Conservation (phyloP, 148 eudicot genomes). For the Vaccinium darrowii region DNA sequence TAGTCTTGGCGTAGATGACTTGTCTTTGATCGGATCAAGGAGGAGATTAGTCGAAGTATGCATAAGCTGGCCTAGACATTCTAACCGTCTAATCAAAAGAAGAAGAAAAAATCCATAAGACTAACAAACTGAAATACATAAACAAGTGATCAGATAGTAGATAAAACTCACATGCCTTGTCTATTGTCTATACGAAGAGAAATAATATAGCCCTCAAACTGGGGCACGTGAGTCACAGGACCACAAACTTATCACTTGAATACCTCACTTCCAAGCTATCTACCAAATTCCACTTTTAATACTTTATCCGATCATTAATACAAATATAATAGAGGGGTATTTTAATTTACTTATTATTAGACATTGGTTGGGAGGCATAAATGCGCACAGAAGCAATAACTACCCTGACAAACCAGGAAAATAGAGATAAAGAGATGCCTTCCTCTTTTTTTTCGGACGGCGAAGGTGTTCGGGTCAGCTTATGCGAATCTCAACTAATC, state of each 20-base stretch:
- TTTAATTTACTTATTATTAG: not conserved
- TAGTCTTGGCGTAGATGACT: no score
- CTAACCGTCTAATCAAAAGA: no score
- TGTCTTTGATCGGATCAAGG: no score
- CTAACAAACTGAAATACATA: not conserved
- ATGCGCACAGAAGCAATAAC: not conserved
- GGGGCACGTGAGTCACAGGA: conserved; percentile 4
- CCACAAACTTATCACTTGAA: not conserved
- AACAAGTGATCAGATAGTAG: not conserved
- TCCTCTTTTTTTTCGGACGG: no score
- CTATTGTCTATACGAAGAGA: not conserved
- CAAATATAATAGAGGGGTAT: not conserved
- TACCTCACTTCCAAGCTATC: not conserved
- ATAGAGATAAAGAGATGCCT: not conserved
- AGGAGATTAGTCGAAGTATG: no score
- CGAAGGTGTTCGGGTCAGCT: no score
- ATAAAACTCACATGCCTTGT: not conserved
- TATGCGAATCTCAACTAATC: no score
- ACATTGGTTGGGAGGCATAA: no score
- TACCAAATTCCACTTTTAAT: not conserved
- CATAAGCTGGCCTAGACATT: no score
- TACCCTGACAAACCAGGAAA: not conserved
- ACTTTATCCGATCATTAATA: not conserved
- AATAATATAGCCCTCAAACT: not conserved
- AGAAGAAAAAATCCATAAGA: no score